These are phyloP conservation scores for Quercus lobata DNA, from an alignment of 331 rosid species.

Conservation along the genomic window DNA sequence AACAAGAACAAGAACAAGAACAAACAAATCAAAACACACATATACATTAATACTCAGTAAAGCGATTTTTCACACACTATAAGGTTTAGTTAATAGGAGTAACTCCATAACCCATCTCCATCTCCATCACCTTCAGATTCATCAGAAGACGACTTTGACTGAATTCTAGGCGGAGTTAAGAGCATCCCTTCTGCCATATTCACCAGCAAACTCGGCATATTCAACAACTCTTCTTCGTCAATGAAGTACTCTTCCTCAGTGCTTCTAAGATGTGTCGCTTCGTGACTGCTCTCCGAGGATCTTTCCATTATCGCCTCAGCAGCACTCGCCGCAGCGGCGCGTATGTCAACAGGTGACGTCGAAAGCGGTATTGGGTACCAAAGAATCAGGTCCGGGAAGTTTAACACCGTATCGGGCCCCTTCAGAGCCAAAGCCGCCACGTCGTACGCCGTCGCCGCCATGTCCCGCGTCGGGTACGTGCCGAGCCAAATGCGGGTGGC, in stretches of 20 bases:
- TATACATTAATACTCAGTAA: too few species aligned
- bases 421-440: constrained; percentile 89
- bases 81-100: constrained; percentile 9
- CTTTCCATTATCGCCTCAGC: constrained; percentile 37
- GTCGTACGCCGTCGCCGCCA: constrained; percentile 97
- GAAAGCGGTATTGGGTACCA: constrained; percentile 71
- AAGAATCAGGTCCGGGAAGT: constrained; percentile 53
- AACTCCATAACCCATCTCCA: constrained; percentile 77
- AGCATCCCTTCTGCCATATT: constrained; percentile 98
- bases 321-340: constrained; percentile 76
- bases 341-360: constrained; percentile 54
- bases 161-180: constrained; percentile 81
- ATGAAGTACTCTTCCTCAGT: constrained; percentile 21
- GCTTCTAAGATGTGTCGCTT: not conserved
- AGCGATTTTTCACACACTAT: too few species aligned
- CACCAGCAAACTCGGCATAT: constrained; percentile 81
- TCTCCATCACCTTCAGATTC: constrained; percentile 30
- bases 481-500: constrained; percentile 93
- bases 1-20: too few species aligned
- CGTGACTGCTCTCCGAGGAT: not conserved
- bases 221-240: constrained; percentile 73
- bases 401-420: constrained; percentile 64
- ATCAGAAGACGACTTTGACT: constrained; percentile 39
- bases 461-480: constrained; percentile 70
- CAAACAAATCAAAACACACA: too few species aligned